These are phyloP conservation scores for Jimgerdemannia lactiflua DNA, from an alignment of 192 early-diverging fungal species.

Conservation along the genomic window DNA sequence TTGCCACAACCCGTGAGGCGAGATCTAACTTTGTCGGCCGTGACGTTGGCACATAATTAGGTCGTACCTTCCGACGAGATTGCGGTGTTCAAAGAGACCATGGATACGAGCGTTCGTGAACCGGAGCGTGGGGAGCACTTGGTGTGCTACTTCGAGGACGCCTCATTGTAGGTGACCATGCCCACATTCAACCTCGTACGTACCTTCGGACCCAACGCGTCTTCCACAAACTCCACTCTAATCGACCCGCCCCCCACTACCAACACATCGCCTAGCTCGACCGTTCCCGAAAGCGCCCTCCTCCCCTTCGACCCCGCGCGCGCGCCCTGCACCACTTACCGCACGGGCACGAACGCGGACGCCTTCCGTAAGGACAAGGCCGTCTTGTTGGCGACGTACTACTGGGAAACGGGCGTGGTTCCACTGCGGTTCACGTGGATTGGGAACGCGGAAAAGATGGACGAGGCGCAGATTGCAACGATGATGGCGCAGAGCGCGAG, in stretches of 20 bases:
- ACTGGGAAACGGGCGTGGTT: slow-evolving; percentile 39
- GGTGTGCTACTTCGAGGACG: slow-evolving; percentile 65
- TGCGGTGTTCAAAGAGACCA: slow-evolving; percentile 39
- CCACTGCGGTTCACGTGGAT: slow-evolving; percentile 48
- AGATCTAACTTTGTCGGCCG: no score
- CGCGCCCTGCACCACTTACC: slow-evolving; percentile 35
- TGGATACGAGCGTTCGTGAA: slow-evolving; percentile 37
- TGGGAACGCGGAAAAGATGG: background rate
- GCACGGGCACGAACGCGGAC: slow-evolving; percentile 35
- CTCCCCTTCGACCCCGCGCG: slow-evolving; percentile 10
- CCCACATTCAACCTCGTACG: background rate
- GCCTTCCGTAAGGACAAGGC: slow-evolving; percentile 46
- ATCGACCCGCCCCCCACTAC: background rate
- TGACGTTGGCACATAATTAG: background rate
- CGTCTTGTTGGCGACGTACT: slow-evolving; percentile 43
- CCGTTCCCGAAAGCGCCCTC: slow-evolving; percentile 14
- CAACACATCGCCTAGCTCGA: background rate
- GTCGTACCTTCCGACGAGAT: slow-evolving; percentile 51
- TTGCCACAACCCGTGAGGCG: background rate
- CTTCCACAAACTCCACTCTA: background rate
- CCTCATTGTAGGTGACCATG: slow-evolving; percentile 35
- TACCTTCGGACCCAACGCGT: background rate
- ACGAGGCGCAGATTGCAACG: background rate
- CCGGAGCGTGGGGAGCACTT: slow-evolving; percentile 51
- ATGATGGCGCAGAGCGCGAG: background rate